Percentiles rank a stretch among this genome's conserved stretches.
Evolutionary conservation across 306 rosid genomes (phyloP).

Genomic region (Prinsepia uniflora): DNA sequence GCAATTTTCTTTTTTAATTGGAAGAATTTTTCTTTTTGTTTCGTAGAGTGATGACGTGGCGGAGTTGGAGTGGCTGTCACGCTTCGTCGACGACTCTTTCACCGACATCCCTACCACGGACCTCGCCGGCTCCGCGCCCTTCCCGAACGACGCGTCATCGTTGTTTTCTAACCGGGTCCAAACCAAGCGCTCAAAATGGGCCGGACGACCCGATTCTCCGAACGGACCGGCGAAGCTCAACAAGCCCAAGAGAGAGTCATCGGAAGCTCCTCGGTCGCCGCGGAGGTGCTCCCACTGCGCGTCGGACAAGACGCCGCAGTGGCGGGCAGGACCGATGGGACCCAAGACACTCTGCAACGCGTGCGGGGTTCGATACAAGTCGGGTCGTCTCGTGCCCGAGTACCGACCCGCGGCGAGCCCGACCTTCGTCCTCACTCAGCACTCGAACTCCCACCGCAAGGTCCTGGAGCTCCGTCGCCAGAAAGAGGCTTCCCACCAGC

Average conservation of each 20-base stretch:
- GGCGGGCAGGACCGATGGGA: conserved; percentile 69
- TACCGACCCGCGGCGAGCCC: conserved; percentile 66
- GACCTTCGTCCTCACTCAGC: conserved; percentile 52
- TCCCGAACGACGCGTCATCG: conserved; percentile 27
- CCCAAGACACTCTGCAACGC: conserved; percentile 71
- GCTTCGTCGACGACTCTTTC: conserved; percentile 60
- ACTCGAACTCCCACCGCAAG: conserved; percentile 72
- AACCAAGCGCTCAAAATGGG: conserved; percentile 26
- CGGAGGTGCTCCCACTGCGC: conserved; percentile 55
- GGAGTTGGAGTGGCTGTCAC: conserved; percentile 68
- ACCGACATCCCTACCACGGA: conserved; percentile 21
- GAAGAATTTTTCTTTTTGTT: background rate
- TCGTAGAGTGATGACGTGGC: conserved; percentile 37
- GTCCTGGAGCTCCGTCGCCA: conserved; percentile 58
- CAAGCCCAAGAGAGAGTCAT: conserved; percentile 1
- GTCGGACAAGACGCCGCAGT: conserved; percentile 61
- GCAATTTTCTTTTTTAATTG: background rate
- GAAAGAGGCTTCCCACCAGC: conserved; percentile 26
- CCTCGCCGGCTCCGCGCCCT: background rate
- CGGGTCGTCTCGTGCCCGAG: conserved; percentile 60
- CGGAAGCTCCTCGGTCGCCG: background rate
- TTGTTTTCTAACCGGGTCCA: conserved; percentile 32
- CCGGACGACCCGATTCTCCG: background rate
- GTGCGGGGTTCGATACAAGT: conserved; percentile 62
- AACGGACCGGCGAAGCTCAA: background rate